phyloP scores from a whole-genome alignment of 129 eudicot species.

The Heracleum sosnowskyi region DNA sequence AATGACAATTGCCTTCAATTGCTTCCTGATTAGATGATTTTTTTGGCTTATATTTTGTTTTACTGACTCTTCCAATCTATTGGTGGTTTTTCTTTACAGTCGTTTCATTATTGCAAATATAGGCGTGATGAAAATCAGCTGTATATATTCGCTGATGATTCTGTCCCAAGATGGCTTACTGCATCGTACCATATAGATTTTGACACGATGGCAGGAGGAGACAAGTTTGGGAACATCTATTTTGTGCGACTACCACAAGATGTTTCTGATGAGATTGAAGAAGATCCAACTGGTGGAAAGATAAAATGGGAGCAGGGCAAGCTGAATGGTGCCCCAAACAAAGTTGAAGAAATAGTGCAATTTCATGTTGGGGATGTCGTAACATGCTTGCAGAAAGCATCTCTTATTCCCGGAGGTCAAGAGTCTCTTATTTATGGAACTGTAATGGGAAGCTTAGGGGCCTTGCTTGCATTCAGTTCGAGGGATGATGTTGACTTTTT shows the following conservation, averaged over 20 bases:
- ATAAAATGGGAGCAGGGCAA: conserved; percentile 99
- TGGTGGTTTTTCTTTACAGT: conserved; percentile 35
- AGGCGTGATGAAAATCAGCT: conserved; percentile 95
- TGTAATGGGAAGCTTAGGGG: conserved; percentile 97
- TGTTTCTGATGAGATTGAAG: conserved; percentile 98
- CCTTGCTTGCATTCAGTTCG: conserved; percentile 80
- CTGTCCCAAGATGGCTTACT: conserved; percentile 93
- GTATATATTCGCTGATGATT: conserved; percentile 93
- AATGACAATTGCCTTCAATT: neutral
- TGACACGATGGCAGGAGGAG: conserved; percentile 97
- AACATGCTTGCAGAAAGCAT: conserved; percentile 90
- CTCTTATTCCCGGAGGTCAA: conserved; percentile 90
- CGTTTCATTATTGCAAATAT: conserved; percentile 98
- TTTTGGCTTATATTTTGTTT: neutral
- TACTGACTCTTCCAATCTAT: neutral
- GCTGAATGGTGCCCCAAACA: conserved; percentile 96
- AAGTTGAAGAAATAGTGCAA: conserved; percentile 96
- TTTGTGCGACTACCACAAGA: conserved; percentile 96
- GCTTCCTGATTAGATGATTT: neutral
- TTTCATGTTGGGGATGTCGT: conserved; percentile 94
- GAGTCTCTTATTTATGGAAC: conserved; percentile 92
- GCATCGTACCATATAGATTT: conserved; percentile 89
- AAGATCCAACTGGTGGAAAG: conserved; percentile 99
- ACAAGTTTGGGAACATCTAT: conserved; percentile 91
- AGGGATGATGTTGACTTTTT: conserved; percentile 98